Base-by-base conservation (phyloP, 2,329 filamentous ascomycete species). In the Verticillium longisporum region DNA sequence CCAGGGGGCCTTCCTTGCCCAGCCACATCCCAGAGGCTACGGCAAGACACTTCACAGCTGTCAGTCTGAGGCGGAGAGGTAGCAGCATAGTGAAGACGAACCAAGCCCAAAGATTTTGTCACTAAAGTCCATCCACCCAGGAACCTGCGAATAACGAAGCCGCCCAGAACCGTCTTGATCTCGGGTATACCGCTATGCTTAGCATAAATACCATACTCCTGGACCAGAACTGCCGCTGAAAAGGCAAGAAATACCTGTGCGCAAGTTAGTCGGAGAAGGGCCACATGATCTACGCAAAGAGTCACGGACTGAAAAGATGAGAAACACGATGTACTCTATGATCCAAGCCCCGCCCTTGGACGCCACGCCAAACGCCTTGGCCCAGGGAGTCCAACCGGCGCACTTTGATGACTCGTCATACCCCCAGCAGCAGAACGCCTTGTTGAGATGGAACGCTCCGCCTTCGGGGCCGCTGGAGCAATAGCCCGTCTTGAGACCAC, bases 151-250 rank as follows among this genome's bases (percentile, higher is more conserved):
- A 99, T 97, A 36, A 99, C 88, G 73, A 97, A 97, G 6, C 94
- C 94, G 50, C 94, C 94, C 60, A 99, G 78, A 9, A 99, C 86
- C 2, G 93, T 97, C 80, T 99, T 99, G 76, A 99, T 96, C 78
- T 99, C 94, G 6, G 94, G 92, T 67, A 99, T 97, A 75, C 94
- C 94, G 72, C 92, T 97, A 71, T 98, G 94, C 72, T 90, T 94
- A 56, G 94, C 94, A 75, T 97, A 91, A 5, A 90, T 81, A 31
- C 91, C 92, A 74, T 93, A 98, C 68, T 89, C 86, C 68, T 89
- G 86, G 14, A 98, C 93, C 60, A 98, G 78, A 59, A 93, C 72
- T 60, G 89, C 91, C 10, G 95, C 92, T 61, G 83, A 85, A 41
- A 86, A 80, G 32, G 94, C 93, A 70, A 96, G 94, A 7, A 89